phyloP scores from a whole-genome alignment of 768 basidiomycete species.

The Mycena rebaudengoi region DNA sequence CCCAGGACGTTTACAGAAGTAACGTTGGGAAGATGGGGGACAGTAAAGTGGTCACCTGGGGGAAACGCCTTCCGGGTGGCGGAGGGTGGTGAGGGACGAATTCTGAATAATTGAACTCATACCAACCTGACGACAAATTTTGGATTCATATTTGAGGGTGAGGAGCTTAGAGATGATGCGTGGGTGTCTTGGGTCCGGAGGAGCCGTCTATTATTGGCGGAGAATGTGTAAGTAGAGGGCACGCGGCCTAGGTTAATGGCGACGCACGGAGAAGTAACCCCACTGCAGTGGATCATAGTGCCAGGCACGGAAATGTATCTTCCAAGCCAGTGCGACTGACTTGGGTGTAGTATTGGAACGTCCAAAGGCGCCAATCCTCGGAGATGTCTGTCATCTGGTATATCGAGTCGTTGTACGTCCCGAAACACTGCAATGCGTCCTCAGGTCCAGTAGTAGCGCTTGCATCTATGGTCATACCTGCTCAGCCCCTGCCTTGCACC shows the following conservation, averaged over 20 bases:
- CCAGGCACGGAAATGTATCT: too few relatives aligned
- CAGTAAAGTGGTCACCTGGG: slow-evolving; percentile 75
- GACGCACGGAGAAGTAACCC: slow-evolving; percentile 88
- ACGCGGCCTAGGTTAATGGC: background rate
- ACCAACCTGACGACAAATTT: slow-evolving; percentile 70
- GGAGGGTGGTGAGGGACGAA: slow-evolving; percentile 38
- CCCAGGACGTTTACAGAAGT: slow-evolving; percentile 85
- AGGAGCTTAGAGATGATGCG: slow-evolving; percentile 83
- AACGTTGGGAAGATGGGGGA: slow-evolving; percentile 81
- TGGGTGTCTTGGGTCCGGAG: slow-evolving; percentile 73
- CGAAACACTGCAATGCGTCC: slow-evolving; percentile 73
- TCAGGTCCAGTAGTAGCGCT: background rate
- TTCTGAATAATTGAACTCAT: slow-evolving; percentile 19
- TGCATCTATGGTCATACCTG: slow-evolving; percentile 47
- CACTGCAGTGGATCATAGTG: slow-evolving; percentile 57
- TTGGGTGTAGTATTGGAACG: slow-evolving; percentile 87
- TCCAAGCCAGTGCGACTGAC: slow-evolving; percentile 5
- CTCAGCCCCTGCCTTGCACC: slow-evolving; percentile 63
- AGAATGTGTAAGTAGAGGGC: background rate
- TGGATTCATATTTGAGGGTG: slow-evolving; percentile 74
- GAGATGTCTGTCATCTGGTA: slow-evolving; percentile 69
- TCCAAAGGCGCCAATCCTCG: slow-evolving; percentile 87
- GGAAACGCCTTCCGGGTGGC: slow-evolving; percentile 61
- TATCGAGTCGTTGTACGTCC: slow-evolving; percentile 74
- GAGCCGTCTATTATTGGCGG: slow-evolving; percentile 62